Evolutionary conservation across 768 basidiomycete species (phyloP).

Genomic region (Filobasidium floriforme): DNA sequence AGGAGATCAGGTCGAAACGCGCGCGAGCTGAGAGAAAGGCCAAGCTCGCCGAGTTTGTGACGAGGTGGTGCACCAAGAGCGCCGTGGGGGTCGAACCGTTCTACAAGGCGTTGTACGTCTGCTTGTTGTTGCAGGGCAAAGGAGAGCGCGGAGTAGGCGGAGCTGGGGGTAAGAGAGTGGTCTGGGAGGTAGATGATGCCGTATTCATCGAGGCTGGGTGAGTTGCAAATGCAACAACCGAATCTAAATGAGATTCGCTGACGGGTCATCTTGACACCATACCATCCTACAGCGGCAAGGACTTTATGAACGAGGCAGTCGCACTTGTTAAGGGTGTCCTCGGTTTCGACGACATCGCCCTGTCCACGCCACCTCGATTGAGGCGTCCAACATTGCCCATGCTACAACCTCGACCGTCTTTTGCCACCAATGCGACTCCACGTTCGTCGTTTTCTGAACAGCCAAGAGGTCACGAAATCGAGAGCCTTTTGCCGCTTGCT

Average conservation of each 20-base stretch:
- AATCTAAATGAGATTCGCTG: neutral
- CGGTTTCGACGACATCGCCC: constrained; percentile 63
- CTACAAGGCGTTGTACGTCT: constrained; percentile 67
- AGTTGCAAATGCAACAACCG: constrained; percentile 44
- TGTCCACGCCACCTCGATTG: constrained; percentile 36
- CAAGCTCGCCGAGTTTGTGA: constrained; percentile 64
- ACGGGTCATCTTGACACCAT: neutral
- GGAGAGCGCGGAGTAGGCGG: constrained; percentile 68
- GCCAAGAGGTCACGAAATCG: neutral
- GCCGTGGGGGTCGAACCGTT: constrained; percentile 84
- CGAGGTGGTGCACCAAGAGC: constrained; percentile 70
- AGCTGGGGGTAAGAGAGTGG: constrained; percentile 61
- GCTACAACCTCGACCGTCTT: constrained; percentile 17
- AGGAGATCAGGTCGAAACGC: constrained; percentile 56
- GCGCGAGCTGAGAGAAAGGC: constrained; percentile 73
- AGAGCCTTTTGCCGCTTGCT: constrained; percentile 4
- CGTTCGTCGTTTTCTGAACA: neutral
- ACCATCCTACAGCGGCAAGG: constrained; percentile 60
- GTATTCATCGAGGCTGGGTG: constrained; percentile 90
- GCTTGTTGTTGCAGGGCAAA: constrained; percentile 71
- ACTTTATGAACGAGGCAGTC: constrained; percentile 88
- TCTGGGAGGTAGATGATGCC: constrained; percentile 91
- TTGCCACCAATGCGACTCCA: constrained; percentile 8
- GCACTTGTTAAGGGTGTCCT: constrained; percentile 80
- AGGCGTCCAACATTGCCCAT: constrained; percentile 21